Evolutionary conservation across 805 yeast species (phyloP), one percentile per base, ranked within the genome.

Genomic region (Monosporozyma unispora): DNA sequence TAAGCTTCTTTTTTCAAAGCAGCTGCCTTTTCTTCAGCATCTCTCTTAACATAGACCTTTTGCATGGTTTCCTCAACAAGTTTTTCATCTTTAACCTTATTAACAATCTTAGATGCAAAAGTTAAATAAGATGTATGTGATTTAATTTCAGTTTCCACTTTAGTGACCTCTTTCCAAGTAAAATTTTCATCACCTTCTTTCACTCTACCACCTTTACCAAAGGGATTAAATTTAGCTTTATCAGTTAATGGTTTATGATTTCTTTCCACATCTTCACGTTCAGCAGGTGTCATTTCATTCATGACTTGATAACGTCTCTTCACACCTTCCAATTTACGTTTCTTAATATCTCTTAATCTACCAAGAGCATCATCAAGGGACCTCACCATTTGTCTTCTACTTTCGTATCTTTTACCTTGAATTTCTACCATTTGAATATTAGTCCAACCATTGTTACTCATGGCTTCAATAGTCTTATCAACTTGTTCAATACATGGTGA

Each of bases 401-500:
- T 87, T 64, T 90, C 98, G 85, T 87, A 91, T 56, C 86, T 78
- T 57, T 77, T 80, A 7, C 90, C 87, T 40, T 84, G 82, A 45
- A 89, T 82, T 62, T 91, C 98, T 3, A 91, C 95, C 90, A 88
- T 86, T 67, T 93, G 96, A 21, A 93, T 81, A 16, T 79, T 76
- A 4, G 78, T 75, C 96, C 97, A 93, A 0, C 95, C 96, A 41
- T 81, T 64, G 31, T 72, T 76, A 56, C 83, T 81, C 50, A 93
- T 70, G 0, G 86, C 83, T 54, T 79, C 83, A 11, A 91, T 80
- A 0, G 98, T 87, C 62, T 86, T 83, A 50, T 84, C 84, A 3
- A 93, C 99, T 70, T 93, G 99, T 68, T 93, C 99, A 45, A 93
- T 86, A 67, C 99, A 93, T 9, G 99, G 99, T 38, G 96, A 87